These are phyloP conservation scores for Stenogyne calaminthoides DNA, from an alignment of 305 asterid species.

Conservation along the genomic window DNA sequence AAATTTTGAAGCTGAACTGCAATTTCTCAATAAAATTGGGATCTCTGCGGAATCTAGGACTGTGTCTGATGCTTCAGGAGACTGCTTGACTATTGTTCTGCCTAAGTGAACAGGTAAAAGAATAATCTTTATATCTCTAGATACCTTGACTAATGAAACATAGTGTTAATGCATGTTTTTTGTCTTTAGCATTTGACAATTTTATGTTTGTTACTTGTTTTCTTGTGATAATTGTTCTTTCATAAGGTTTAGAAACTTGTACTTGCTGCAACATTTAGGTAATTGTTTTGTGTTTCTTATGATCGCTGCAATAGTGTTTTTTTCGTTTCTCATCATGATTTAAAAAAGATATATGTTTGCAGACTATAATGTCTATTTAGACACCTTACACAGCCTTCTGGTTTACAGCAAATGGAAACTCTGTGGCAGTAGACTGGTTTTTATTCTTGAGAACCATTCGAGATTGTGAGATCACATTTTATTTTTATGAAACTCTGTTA, in stretches of 20 bases:
- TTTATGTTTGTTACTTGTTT: constrained; percentile 13
- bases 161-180: constrained; percentile 2
- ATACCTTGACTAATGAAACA: not conserved
- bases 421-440: constrained; percentile 17
- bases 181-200: not conserved
- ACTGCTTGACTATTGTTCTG: constrained; percentile 32
- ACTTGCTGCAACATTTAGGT: not conserved
- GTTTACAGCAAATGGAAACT: not conserved
- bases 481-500: not conserved
- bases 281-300: not conserved
- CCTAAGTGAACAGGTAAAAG: constrained; percentile 48
- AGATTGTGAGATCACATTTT: constrained; percentile 1
- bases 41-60: constrained; percentile 41
- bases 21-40: constrained; percentile 25
- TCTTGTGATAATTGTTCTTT: constrained; percentile 5
- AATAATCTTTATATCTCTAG: constrained; percentile 1
- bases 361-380: not conserved
- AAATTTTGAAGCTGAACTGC: constrained; percentile 27
- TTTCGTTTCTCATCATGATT: not conserved
- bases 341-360: constrained; percentile 10
- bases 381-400: not conserved
- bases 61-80: constrained; percentile 40
- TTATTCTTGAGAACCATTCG: not conserved
- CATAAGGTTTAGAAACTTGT: not conserved
- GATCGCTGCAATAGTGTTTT: not conserved